phyloP scores from a whole-genome alignment of 176 grass and related monocot genomes.

The Chloris gayana region DNA sequence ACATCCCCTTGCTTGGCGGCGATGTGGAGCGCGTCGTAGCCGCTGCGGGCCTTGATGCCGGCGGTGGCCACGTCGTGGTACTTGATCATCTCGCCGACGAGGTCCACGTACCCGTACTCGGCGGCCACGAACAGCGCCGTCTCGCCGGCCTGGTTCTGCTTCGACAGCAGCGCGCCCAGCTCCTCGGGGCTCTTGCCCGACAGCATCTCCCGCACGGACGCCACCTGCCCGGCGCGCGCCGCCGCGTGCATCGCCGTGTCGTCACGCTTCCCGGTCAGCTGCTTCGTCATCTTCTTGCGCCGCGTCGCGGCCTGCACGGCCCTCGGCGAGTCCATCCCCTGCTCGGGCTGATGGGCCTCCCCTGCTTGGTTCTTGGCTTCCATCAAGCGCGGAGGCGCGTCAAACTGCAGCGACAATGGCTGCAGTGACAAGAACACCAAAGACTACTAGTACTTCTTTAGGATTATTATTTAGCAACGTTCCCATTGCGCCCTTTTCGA shows the following conservation, averaged over 20 bases:
- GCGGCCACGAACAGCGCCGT: constrained; percentile 88
- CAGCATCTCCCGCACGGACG: constrained; percentile 57
- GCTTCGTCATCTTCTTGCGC: constrained; percentile 99
- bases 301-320: constrained; percentile 50
- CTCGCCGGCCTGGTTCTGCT: constrained; percentile 91
- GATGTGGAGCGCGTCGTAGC: constrained; percentile 89
- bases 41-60: constrained; percentile 85
- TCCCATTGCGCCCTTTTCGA: background rate
- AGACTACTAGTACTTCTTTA: background rate
- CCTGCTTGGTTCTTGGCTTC: constrained; percentile 6
- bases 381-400: constrained; percentile 31
- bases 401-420: background rate
- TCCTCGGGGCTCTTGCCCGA: constrained; percentile 43
- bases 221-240: constrained; percentile 69
- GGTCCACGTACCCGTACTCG: constrained; percentile 77
- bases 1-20: constrained; percentile 99
- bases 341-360: background rate
- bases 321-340: constrained; percentile 56
- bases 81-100: constrained; percentile 78
- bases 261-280: constrained; percentile 83
- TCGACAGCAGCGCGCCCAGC: constrained; percentile 56
- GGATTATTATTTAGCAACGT: background rate
- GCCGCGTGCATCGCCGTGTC: constrained; percentile 83
- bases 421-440: background rate
- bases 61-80: constrained; percentile 71